A percentile compares a stretch with the other conserved stretches of the same genome.
Evolutionary conservation across 495 filamentous ascomycete species (phyloP).

Genomic region (Neurospora sp.): DNA sequence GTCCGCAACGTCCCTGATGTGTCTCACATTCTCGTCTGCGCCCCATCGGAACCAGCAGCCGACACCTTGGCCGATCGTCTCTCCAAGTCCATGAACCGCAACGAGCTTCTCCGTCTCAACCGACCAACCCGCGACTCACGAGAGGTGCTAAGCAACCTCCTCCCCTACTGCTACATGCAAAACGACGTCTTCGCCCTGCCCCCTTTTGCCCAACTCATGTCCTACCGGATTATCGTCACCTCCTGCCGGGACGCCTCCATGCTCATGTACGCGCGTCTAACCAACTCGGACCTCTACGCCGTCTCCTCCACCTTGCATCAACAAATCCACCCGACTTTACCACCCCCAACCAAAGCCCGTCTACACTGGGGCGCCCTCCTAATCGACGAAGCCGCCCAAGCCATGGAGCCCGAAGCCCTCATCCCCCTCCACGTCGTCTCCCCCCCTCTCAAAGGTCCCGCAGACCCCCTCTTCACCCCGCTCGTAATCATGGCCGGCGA

Average conservation of each 20-base stretch:
- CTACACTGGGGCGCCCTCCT: conserved; percentile 47
- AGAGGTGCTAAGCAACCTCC: conserved; percentile 36
- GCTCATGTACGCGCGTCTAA: conserved; percentile 38
- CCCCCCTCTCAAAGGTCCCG: conserved; percentile 29
- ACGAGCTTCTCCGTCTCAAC: conserved; percentile 40
- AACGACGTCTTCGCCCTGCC: conserved; percentile 39
- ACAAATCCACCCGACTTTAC: conserved; percentile 10
- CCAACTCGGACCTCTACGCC: conserved; percentile 26
- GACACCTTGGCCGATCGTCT: conserved; percentile 42
- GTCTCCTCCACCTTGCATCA: conserved; percentile 8
- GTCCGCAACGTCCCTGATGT: conserved; percentile 7
- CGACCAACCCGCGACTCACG: conserved; percentile 34
- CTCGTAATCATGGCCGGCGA: conserved; percentile 49
- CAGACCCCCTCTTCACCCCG: conserved; percentile 20
- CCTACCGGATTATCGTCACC: conserved; percentile 39
- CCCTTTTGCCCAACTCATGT: conserved; percentile 39
- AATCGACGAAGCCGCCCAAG: conserved; percentile 50
- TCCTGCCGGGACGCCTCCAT: conserved; percentile 42
- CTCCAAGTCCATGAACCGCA: conserved; percentile 26
- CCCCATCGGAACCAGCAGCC: conserved; percentile 46
- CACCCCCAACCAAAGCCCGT: background rate
- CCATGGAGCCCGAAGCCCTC: conserved; percentile 42
- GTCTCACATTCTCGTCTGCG: conserved; percentile 44
- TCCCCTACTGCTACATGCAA: conserved; percentile 39
- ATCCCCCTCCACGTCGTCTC: conserved; percentile 41